Percentiles rank a stretch among this genome's conserved stretches.
These are phyloP conservation scores for Penstemon newberryi DNA, from an alignment of 257 asterid genomes.

Conservation along the genomic window DNA sequence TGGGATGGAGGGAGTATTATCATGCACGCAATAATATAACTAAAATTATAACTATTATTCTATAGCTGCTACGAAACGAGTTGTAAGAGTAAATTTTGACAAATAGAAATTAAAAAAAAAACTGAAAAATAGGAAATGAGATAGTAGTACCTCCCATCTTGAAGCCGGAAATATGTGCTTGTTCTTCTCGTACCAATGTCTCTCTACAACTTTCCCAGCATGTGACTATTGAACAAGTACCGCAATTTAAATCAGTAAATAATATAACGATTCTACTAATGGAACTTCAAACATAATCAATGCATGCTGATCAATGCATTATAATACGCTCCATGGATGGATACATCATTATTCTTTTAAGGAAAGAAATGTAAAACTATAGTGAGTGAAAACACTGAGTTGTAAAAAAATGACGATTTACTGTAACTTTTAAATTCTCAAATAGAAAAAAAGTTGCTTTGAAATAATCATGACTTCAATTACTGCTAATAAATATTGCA, in stretches of 20 bases:
- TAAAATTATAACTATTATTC: too few relatives aligned
- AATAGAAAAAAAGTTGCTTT: background rate
- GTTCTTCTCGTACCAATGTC: slow-evolving; percentile 99
- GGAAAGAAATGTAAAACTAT: background rate
- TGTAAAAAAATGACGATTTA: background rate
- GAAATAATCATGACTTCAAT: slow-evolving; percentile 1
- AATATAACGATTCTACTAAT: background rate
- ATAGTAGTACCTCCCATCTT: slow-evolving; percentile 85
- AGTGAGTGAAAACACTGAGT: background rate
- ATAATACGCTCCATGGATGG: background rate
- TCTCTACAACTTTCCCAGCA: slow-evolving; percentile 99
- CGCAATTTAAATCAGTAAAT: slow-evolving; percentile 14
- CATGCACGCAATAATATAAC: background rate
- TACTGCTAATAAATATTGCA: background rate
- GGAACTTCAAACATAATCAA: background rate
- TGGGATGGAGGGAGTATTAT: background rate
- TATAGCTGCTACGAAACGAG: too few relatives aligned
- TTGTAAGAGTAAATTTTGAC: too few relatives aligned
- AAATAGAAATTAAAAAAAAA: too few relatives aligned
- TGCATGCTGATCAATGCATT: background rate
- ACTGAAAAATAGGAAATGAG: slow-evolving; percentile 1
- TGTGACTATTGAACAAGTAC: slow-evolving; percentile 64
- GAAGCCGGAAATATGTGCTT: slow-evolving; percentile 99
- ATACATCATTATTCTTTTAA: background rate
- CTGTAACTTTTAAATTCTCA: background rate